These are phyloP conservation scores for Karstenula rhodostoma DNA, from an alignment of 2,329 filamentous ascomycete genomes.

Conservation along the genomic window DNA sequence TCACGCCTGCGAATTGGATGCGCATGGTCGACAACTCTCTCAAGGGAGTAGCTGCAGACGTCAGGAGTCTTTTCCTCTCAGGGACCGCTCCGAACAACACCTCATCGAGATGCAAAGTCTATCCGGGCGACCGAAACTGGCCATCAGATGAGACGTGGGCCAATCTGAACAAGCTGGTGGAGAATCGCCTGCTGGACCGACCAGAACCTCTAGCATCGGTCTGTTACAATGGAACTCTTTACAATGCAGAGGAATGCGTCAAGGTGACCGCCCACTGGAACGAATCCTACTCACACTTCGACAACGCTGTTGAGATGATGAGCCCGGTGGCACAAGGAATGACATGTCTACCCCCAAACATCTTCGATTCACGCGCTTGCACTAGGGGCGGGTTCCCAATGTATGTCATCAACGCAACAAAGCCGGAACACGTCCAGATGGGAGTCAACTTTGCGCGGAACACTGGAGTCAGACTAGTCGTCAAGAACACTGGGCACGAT, in stretches of 20 bases:
- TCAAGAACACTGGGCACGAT: slow-evolving; percentile 50
- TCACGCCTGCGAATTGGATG: slow-evolving; percentile 15
- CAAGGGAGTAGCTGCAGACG: slow-evolving; percentile 24
- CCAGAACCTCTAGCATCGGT: slow-evolving; percentile 43
- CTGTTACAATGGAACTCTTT: slow-evolving; percentile 41
- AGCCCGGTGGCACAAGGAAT: slow-evolving; percentile 48
- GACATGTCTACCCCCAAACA: slow-evolving; percentile 46
- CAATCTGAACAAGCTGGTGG: slow-evolving; percentile 53
- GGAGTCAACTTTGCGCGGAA: slow-evolving; percentile 48
- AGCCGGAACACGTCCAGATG: slow-evolving; percentile 46
- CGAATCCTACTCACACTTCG: slow-evolving; percentile 43
- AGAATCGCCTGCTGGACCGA: slow-evolving; percentile 34
- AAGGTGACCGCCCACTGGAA: slow-evolving; percentile 42
- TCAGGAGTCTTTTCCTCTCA: slow-evolving; percentile 34
- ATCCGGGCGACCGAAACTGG: slow-evolving; percentile 58
- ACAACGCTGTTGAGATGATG: slow-evolving; percentile 49
- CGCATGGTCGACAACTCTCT: slow-evolving; percentile 30
- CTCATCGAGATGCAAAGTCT: slow-evolving; percentile 56
- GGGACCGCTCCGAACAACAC: slow-evolving; percentile 18
- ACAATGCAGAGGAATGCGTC: slow-evolving; percentile 40
- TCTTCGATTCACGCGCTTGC: slow-evolving; percentile 47
- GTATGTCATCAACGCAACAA: slow-evolving; percentile 48
- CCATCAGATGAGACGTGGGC: slow-evolving; percentile 58
- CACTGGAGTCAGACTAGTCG: slow-evolving; percentile 40
- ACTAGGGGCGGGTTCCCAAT: slow-evolving; percentile 46